Conservation (phyloP, 1,139 yeast species). For the Candida sanyaensis region DNA sequence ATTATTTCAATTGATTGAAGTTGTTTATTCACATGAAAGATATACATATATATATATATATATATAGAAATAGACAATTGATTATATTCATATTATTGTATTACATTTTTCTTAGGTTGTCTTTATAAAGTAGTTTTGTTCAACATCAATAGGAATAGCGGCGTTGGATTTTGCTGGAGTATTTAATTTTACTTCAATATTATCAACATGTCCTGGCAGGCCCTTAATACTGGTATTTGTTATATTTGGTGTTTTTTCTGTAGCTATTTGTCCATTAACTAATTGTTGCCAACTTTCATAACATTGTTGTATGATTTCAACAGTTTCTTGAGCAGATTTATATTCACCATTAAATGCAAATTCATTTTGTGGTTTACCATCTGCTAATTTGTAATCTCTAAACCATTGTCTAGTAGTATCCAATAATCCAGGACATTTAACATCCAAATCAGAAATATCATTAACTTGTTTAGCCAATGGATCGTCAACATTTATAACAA, state of each 20-base stretch:
- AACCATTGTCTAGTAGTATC: slow-evolving; percentile 90
- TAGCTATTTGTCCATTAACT: slow-evolving; percentile 50
- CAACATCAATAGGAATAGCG: slow-evolving; percentile 25
- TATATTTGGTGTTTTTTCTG: slow-evolving; percentile 49
- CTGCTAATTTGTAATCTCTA: slow-evolving; percentile 87
- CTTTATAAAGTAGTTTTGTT: slow-evolving; percentile 16
- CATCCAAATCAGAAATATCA: slow-evolving; percentile 76
- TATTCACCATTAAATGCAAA: slow-evolving; percentile 86
- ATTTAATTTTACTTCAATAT: slow-evolving; percentile 19
- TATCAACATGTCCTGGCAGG: slow-evolving; percentile 38
- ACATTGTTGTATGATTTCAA: slow-evolving; percentile 70
- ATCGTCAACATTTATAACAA: slow-evolving; percentile 74
- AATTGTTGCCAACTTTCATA: slow-evolving; percentile 72
- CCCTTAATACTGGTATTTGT: slow-evolving; percentile 62
- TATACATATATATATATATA: no score
- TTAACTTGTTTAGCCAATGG: slow-evolving; percentile 72
- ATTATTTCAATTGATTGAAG: slow-evolving; percentile 27
- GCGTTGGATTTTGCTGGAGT: slow-evolving; percentile 26
- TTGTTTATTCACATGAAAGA: neutral
- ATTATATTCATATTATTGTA: neutral
- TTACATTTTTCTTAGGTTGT: slow-evolving; percentile 5
- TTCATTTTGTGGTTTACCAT: slow-evolving; percentile 84
- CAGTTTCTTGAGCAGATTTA: slow-evolving; percentile 71
- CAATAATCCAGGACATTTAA: slow-evolving; percentile 76
- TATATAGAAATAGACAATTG: neutral